Evolutionary conservation across 1,284 basidiomycete genomes (phyloP).

Genomic region (Polyporus tsugae): DNA sequence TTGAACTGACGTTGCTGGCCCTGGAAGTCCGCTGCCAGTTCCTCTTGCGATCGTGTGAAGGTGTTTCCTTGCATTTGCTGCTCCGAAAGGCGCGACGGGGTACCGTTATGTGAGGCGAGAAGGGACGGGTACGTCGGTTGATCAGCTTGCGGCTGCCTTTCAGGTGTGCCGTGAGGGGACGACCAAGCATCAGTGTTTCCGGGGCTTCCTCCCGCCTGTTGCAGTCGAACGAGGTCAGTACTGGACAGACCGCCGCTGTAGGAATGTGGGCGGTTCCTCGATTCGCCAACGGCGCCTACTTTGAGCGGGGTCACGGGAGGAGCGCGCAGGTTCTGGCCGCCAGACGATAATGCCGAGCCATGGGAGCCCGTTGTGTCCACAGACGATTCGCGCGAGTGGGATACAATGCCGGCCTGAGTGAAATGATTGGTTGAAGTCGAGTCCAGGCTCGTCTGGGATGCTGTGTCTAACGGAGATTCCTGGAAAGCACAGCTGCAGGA

Average conservation of each 20-base stretch:
- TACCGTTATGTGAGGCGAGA: slow-evolving; percentile 48
- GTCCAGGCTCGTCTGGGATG: slow-evolving; percentile 72
- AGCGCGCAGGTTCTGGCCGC: slow-evolving; percentile 63
- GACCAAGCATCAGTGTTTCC: slow-evolving; percentile 41
- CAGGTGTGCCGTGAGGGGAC: slow-evolving; percentile 42
- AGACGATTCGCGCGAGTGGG: slow-evolving; percentile 81
- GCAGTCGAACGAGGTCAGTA: slow-evolving; percentile 75
- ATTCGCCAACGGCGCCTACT: slow-evolving; percentile 56
- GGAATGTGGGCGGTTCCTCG: slow-evolving; percentile 79
- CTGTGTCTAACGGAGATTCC: slow-evolving; percentile 77
- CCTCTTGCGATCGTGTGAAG: slow-evolving; percentile 53
- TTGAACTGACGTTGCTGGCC: slow-evolving; percentile 63
- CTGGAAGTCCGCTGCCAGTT: slow-evolving; percentile 65
- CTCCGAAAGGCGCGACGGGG: slow-evolving; percentile 51
- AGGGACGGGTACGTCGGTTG: slow-evolving; percentile 80
- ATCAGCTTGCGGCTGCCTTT: slow-evolving; percentile 50
- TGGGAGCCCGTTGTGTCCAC: slow-evolving; percentile 71
- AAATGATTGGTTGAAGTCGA: slow-evolving; percentile 71
- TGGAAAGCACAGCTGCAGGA: slow-evolving; percentile 59
- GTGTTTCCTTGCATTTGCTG: slow-evolving; percentile 39
- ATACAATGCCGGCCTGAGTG: slow-evolving; percentile 62
- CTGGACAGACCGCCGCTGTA: slow-evolving; percentile 79
- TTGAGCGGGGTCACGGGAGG: slow-evolving; percentile 60
- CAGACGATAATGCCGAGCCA: slow-evolving; percentile 60
- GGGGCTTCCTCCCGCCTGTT: slow-evolving; percentile 65